phyloP scores from a whole-genome alignment of 495 filamentous ascomycete genomes.

The Apiosordaria backusii region DNA sequence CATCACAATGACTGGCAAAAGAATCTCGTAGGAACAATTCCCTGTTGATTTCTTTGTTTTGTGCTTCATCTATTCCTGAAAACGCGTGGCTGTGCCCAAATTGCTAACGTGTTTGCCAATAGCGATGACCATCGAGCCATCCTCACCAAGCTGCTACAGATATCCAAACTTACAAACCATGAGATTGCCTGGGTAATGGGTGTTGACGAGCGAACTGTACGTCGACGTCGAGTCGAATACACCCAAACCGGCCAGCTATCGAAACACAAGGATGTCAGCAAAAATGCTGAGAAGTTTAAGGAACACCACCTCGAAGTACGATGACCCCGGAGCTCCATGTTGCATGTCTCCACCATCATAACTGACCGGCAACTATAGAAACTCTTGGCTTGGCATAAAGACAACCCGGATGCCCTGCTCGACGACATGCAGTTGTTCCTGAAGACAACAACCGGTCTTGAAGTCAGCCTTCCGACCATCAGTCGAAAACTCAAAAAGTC shows the following conservation, averaged over 20 bases:
- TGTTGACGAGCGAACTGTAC: constrained; percentile 25
- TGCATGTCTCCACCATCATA: neutral
- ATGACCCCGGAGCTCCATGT: neutral
- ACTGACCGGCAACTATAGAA: constrained; percentile 18
- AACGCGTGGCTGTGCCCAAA: neutral
- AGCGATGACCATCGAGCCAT: constrained; percentile 23
- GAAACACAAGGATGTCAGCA: constrained; percentile 27
- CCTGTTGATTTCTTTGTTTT: neutral
- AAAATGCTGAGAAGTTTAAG: constrained; percentile 33
- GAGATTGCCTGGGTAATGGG: constrained; percentile 27
- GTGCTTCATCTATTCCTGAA: neutral
- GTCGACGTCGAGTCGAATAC: constrained; percentile 26
- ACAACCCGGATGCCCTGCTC: constrained; percentile 27
- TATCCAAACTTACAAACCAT: constrained; percentile 27
- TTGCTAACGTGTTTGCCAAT: neutral
- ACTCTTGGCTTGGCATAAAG: constrained; percentile 28
- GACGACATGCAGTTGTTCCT: constrained; percentile 32
- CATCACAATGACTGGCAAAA: constrained; percentile 28
- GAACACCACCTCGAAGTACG: constrained; percentile 26
- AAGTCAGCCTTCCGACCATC: constrained; percentile 27
- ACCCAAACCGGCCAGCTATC: constrained; percentile 21
- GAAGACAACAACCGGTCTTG: constrained; percentile 19
- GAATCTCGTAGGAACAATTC: constrained; percentile 4
- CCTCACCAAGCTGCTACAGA: constrained; percentile 22
- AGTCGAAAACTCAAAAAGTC: constrained; percentile 14